Evolutionary conservation across 164 flowering plant species (phyloP), one percentile per base, ranked within the genome.

Genomic region (Malania oleifera): DNA sequence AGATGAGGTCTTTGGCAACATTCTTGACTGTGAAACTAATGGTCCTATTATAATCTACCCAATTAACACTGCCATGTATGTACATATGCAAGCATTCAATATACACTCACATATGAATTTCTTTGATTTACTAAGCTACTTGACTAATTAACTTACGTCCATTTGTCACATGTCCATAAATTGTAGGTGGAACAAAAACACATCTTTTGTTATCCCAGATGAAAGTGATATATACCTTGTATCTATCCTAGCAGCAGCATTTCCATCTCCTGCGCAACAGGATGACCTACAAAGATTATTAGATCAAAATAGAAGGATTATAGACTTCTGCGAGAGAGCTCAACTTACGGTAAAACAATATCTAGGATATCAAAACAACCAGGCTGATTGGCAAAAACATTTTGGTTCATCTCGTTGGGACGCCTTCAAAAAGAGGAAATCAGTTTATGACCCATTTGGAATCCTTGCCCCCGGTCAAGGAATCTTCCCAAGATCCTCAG

Each of bases 1-100:
- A 17, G 38, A 73, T 48, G 82, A 69, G 52, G 91, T 93, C 60
- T 93, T 93, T 54, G 90, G 95, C 43, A 80, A 76, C 20, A 89
- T 93, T 52, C 80, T 93, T 41, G 73, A 60, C 57, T 82, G 76
- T 57, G 74, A 69, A 9, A 77, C 80, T 81, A 84, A 80, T 53
- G 97, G 97, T 45, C 98, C 98, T 18, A 75, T 90, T 60, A 81
- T 90, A 64, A 83, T 93, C 68, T 93, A 93, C 67, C 96, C 98
- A 18, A 82, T 84, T 24, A 80, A 86, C 80, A 75, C 80, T 69
- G 76, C 90, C 38, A 93, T 73, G 98, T 93, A 85, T 34, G n/a
- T n/a, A n/a, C n/a, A n/a, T n/a, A n/a, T n/a, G n/a, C n/a, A n/a
- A n/a, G n/a, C n/a, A n/a, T n/a, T n/a, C n/a, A n/a, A n/a, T n/a